phyloP scores from a whole-genome alignment of 371 early-diverging fungal genomes.

The Apophysomyces variabilis region DNA sequence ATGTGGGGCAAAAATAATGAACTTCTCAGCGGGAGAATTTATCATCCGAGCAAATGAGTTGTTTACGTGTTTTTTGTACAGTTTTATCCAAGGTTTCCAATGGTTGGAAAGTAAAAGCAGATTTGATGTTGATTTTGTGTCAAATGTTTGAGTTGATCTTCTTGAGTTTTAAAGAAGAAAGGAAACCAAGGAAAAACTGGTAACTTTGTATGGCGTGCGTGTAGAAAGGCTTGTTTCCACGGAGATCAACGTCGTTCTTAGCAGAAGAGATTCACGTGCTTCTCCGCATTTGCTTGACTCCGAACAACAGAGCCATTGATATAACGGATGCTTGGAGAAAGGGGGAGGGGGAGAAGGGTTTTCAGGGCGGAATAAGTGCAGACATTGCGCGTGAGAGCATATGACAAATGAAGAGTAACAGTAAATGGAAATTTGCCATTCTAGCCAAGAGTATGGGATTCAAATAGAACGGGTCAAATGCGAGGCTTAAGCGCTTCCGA shows the following conservation, averaged over 20 bases:
- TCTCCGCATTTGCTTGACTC: not conserved
- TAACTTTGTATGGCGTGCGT: no score
- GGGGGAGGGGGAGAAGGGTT: not conserved
- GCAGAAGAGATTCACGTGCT: slow-evolving; percentile 1
- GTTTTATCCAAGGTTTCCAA: no score
- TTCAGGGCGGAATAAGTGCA: not conserved
- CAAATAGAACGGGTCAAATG: not conserved
- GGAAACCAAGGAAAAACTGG: no score
- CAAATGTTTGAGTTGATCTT: no score
- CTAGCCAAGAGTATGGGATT: no score
- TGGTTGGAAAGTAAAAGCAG: no score
- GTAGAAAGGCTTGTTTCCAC: not conserved
- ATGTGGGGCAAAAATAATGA: no score
- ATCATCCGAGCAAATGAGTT: no score
- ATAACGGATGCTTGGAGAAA: not conserved
- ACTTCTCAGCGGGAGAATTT: no score
- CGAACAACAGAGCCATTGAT: slow-evolving; percentile 9
- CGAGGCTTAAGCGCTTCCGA: slow-evolving; percentile 6
- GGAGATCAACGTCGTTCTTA: not conserved
- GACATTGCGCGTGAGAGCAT: not conserved
- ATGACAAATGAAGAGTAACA: not conserved
- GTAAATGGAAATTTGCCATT: not conserved
- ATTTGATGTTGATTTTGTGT: no score
- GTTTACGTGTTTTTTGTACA: no score
- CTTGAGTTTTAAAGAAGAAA: no score